Evolutionary conservation across 176 grass and related monocot genomes (phyloP).

Genomic region (Thinopyrum elongatum): DNA sequence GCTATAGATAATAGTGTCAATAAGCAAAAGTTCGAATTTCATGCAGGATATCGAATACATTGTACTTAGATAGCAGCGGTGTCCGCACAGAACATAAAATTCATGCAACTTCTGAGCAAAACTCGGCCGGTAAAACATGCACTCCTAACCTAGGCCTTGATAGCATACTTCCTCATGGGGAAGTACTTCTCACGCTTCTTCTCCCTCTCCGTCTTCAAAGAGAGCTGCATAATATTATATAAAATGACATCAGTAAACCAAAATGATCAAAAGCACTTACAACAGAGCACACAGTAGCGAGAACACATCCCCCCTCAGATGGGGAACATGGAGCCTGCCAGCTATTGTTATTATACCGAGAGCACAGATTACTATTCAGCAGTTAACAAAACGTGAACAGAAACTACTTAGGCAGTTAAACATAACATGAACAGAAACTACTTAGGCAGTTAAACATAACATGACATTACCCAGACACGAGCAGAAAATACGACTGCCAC

Average conservation of each 20-base stretch:
- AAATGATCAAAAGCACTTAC: neutral
- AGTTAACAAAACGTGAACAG: too few species aligned
- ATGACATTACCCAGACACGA: neutral
- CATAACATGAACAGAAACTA: neutral
- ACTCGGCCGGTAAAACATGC: slow-evolving; percentile 1
- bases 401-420: neutral
- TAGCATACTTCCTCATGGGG: slow-evolving; percentile 79
- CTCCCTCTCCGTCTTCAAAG: slow-evolving; percentile 66
- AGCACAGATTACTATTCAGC: neutral
- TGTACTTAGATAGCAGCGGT: slow-evolving; percentile 9
- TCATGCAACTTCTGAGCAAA: slow-evolving; percentile 22
- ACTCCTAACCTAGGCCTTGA: slow-evolving; percentile 57
- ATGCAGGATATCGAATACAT: slow-evolving; percentile 27
- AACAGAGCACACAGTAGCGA: too few species aligned
- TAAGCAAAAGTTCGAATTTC: neutral
- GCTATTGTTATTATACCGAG: neutral
- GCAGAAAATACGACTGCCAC: neutral
- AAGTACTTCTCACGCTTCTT: slow-evolving; percentile 79
- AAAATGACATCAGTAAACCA: neutral
- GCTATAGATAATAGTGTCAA: neutral
- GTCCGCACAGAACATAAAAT: slow-evolving; percentile 21
- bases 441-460: neutral
- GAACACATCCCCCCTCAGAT: neutral
- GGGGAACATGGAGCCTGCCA: neutral
- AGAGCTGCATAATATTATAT: slow-evolving; percentile 32